phyloP scores from a whole-genome alignment of 495 filamentous ascomycete genomes.

The Trichoderma orchidacearum region DNA sequence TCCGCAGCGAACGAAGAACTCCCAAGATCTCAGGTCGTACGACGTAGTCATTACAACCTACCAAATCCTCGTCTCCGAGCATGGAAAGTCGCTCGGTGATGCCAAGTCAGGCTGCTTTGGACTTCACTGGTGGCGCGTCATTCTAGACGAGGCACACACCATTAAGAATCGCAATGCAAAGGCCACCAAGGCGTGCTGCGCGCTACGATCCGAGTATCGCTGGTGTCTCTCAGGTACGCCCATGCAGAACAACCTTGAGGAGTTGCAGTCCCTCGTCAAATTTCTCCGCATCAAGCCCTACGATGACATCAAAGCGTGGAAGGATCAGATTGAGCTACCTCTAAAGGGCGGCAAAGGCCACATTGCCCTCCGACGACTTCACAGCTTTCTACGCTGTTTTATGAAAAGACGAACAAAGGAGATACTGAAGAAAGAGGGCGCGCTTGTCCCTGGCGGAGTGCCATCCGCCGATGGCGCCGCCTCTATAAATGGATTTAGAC shows the following conservation, averaged over 20 bases:
- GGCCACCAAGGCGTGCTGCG: slow-evolving; percentile 74
- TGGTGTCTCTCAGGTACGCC: slow-evolving; percentile 97
- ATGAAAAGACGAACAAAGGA: slow-evolving; percentile 98
- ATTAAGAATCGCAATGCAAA: slow-evolving; percentile 98
- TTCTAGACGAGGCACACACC: slow-evolving; percentile 91
- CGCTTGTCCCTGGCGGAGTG: slow-evolving; percentile 57
- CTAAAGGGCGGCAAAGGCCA: slow-evolving; percentile 76
- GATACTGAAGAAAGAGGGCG: slow-evolving; percentile 71
- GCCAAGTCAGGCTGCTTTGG: slow-evolving; percentile 76
- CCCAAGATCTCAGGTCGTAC: slow-evolving; percentile 60
- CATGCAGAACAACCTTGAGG: slow-evolving; percentile 96
- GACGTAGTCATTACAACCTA: slow-evolving; percentile 98
- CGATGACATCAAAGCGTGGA: slow-evolving; percentile 69
- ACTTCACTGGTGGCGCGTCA: slow-evolving; percentile 86
- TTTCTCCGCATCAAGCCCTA: slow-evolving; percentile 91
- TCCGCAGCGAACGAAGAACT: slow-evolving; percentile 63
- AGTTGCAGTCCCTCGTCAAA: slow-evolving; percentile 81
- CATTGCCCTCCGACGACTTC: slow-evolving; percentile 77
- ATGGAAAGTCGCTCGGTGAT: slow-evolving; percentile 38
- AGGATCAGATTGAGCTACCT: slow-evolving; percentile 72
- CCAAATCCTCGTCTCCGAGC: slow-evolving; percentile 83
- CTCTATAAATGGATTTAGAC: slow-evolving; percentile 55
- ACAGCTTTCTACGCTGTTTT: slow-evolving; percentile 71
- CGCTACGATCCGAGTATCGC: slow-evolving; percentile 66
- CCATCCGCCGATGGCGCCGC: slow-evolving; percentile 26